Evolutionary conservation across 306 rosid species (phyloP).

Genomic region (Quercus agrifolia): DNA sequence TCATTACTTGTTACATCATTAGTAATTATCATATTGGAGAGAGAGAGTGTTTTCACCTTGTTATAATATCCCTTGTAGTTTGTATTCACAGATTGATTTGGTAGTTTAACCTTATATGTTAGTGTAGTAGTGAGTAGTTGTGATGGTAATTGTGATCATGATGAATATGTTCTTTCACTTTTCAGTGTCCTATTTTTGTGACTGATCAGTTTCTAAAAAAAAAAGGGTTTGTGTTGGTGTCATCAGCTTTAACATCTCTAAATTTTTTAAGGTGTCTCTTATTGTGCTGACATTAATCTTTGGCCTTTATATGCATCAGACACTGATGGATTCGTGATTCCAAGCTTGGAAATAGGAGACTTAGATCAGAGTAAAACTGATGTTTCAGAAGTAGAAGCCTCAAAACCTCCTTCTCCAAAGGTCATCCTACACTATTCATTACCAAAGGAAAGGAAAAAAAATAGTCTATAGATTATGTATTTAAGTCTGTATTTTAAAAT

Average conservation of each 20-base stretch:
- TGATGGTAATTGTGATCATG: background rate
- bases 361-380: constrained; percentile 34
- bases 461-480: background rate
- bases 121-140: background rate
- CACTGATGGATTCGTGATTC: constrained; percentile 94
- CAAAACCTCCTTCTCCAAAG: constrained; percentile 65
- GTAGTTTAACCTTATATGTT: background rate
- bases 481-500: background rate
- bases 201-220: too few relatives aligned
- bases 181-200: background rate
- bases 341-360: constrained; percentile 79
- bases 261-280: background rate
- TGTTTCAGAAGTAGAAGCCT: constrained; percentile 46
- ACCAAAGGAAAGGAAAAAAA: background rate
- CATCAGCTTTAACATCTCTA: background rate
- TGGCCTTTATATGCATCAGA: constrained; percentile 40
- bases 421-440: constrained; percentile 18
- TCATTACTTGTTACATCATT: background rate
- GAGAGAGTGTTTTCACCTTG: background rate
- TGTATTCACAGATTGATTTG: background rate
- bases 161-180: background rate
- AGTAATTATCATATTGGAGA: background rate
- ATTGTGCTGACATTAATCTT: background rate
- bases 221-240: background rate
- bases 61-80: background rate